A percentile compares a stretch with the other conserved stretches of the same genome.
Conservation (phyloP, 2,329 filamentous ascomycete species). For the Cyphellophora attinorum region DNA sequence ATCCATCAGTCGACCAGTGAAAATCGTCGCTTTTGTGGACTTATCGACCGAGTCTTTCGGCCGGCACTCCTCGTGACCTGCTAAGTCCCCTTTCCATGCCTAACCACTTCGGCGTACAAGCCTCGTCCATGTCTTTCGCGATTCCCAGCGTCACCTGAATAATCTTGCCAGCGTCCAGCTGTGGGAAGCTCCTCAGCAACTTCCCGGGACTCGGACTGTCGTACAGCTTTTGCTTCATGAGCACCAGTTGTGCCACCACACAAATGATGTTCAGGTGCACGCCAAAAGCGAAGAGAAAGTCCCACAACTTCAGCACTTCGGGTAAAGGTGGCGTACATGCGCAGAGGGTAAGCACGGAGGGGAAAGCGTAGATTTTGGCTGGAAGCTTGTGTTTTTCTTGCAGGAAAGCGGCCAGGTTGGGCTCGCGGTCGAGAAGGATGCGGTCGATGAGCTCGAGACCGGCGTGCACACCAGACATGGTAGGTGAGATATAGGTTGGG, state of each 20-base stretch:
- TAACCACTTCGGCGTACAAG: constrained; percentile 80
- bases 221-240: constrained; percentile 76
- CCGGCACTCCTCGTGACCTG: no score
- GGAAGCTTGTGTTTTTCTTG: constrained; percentile 75
- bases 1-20: no score
- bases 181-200: constrained; percentile 76
- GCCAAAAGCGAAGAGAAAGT: constrained; percentile 93
- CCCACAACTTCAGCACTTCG: constrained; percentile 88
- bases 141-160: constrained; percentile 78
- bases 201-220: constrained; percentile 85
- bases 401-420: constrained; percentile 74
- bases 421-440: constrained; percentile 82
- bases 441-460: constrained; percentile 86
- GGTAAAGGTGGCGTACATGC: constrained; percentile 92
- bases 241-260: constrained; percentile 87
- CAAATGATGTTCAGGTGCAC: constrained; percentile 91
- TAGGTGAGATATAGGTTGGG: constrained; percentile 86
- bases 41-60: no score
- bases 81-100: no score
- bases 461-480: constrained; percentile 94
- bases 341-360: constrained; percentile 85
- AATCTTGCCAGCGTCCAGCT: constrained; percentile 72
- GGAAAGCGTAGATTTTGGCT: constrained; percentile 93
- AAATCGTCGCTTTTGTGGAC: no score
- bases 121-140: constrained; percentile 79